Percentiles rank a stretch among this genome's conserved stretches.
Evolutionary conservation across 2,329 filamentous ascomycete genomes (phyloP).

Genomic region (Juglanconis sp.): DNA sequence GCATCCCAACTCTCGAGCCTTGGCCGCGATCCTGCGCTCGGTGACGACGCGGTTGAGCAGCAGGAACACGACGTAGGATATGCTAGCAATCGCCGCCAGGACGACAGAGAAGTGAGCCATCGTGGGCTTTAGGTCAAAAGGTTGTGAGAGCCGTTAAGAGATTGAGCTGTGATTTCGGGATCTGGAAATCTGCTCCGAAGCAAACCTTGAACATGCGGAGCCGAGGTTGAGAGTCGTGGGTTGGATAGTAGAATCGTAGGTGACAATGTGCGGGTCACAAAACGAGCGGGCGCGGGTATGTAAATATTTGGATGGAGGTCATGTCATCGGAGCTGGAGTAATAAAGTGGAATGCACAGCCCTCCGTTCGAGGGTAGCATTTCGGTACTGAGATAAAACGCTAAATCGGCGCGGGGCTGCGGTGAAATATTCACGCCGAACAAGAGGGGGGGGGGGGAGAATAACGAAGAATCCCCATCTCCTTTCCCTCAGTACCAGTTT

Average conservation of each 20-base stretch:
- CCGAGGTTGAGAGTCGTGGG: not conserved
- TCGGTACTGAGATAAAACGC: not conserved
- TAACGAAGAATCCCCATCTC: too few relatives aligned
- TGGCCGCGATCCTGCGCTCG: not conserved
- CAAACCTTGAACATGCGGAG: not conserved
- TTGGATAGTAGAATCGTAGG: too few relatives aligned
- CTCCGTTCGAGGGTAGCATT: too few relatives aligned
- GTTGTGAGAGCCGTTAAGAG: not conserved
- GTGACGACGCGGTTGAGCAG: conserved; percentile 1
- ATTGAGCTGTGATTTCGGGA: not conserved
- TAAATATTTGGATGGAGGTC: too few relatives aligned
- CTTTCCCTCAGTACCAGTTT: too few relatives aligned
- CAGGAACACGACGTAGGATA: conserved; percentile 11
- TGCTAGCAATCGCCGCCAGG: conserved; percentile 1
- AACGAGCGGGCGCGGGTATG: too few relatives aligned
- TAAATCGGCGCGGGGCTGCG: not conserved
- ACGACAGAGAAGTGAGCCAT: conserved; percentile 16
- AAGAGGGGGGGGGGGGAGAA: not conserved
- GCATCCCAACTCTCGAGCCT: conserved; percentile 8
- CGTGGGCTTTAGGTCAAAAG: not conserved
- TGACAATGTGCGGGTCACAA: too few relatives aligned
- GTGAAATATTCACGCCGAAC: conserved; percentile 8
- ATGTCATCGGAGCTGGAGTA: too few relatives aligned
- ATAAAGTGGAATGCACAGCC: not conserved
- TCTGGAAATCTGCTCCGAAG: not conserved